Evolutionary conservation across 1,284 basidiomycete genomes (phyloP).

Genomic region (Malassezia yamatoensis): DNA sequence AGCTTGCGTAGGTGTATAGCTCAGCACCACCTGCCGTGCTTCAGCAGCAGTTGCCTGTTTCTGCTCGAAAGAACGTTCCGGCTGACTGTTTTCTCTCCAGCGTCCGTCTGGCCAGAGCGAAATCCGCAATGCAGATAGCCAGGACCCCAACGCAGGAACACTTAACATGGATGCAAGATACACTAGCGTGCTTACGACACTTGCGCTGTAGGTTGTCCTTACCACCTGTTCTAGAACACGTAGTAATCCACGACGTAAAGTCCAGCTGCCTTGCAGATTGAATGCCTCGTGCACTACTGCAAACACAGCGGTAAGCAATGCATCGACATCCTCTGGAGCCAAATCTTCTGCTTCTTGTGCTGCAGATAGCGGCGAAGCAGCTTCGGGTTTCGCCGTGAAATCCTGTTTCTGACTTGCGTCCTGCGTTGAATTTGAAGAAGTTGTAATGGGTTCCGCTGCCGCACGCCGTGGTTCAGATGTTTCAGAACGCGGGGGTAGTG

Average conservation of each 20-base stretch:
- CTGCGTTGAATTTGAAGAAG: background rate
- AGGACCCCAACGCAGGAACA: constrained; percentile 26
- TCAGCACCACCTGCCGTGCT: constrained; percentile 35
- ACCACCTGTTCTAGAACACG: constrained; percentile 46
- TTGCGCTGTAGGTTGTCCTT: constrained; percentile 38
- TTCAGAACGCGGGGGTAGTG: too few relatives aligned
- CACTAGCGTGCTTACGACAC: constrained; percentile 35
- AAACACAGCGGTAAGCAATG: constrained; percentile 45
- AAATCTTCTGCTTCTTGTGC: constrained; percentile 12
- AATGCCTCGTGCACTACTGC: constrained; percentile 47
- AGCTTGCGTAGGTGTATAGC: constrained; percentile 42
- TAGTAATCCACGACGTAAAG: constrained; percentile 44
- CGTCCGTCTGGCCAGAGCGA: constrained; percentile 40
- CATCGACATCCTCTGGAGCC: constrained; percentile 35
- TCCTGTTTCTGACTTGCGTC: background rate
- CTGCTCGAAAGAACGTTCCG: constrained; percentile 22
- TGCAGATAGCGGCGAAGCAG: background rate
- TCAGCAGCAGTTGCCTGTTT: constrained; percentile 23
- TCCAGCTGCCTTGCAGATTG: constrained; percentile 46
- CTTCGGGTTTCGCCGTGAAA: background rate
- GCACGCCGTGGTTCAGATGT: background rate
- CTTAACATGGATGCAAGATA: constrained; percentile 33
- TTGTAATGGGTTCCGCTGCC: background rate
- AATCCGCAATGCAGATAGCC: constrained; percentile 28
- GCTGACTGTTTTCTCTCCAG: constrained; percentile 9